Percentiles rank a stretch among this genome's conserved stretches.
phyloP scores from a whole-genome alignment of 2,329 filamentous ascomycete genomes.

The Colletotrichum incanum region DNA sequence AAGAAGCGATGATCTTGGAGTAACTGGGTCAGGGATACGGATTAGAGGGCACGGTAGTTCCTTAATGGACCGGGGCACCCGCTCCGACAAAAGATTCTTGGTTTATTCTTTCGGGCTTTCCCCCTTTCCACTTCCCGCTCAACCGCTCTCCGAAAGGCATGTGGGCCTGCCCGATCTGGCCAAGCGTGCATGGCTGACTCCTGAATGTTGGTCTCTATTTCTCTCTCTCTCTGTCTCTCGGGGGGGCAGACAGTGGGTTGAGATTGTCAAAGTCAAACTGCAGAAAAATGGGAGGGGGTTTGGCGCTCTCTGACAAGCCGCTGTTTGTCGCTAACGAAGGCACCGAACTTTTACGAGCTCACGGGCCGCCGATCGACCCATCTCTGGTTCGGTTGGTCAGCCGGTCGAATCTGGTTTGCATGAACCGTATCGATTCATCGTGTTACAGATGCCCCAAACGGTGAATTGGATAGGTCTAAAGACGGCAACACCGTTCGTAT shows the following conservation, averaged over 20 bases:
- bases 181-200: constrained; percentile 20
- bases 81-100: constrained; percentile 9
- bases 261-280: constrained; percentile 12
- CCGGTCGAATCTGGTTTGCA: constrained; percentile 6
- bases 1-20: constrained; percentile 20
- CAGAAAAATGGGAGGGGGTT: constrained; percentile 1
- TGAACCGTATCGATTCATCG: constrained; percentile 5
- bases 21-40: constrained; percentile 16
- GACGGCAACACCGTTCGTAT: constrained; percentile 1
- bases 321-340: constrained; percentile 22
- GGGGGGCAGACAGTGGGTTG: too few relatives aligned
- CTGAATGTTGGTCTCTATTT: constrained; percentile 2
- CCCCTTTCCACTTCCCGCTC: constrained; percentile 31
- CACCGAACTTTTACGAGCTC: constrained; percentile 6
- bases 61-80: constrained; percentile 8
- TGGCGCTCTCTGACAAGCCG: constrained; percentile 21
- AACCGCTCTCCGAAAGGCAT: constrained; percentile 18
- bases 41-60: constrained; percentile 8
- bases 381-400: constrained; percentile 15
- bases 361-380: constrained; percentile 22
- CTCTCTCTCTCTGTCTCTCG: too few relatives aligned
- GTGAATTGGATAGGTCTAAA: not conserved
- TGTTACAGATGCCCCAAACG: not conserved
- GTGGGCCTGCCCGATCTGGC: constrained; percentile 32
- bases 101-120: constrained; percentile 19